phyloP scores from a whole-genome alignment of 2,329 filamentous ascomycete species.

The Rutstroemia sydowiana region DNA sequence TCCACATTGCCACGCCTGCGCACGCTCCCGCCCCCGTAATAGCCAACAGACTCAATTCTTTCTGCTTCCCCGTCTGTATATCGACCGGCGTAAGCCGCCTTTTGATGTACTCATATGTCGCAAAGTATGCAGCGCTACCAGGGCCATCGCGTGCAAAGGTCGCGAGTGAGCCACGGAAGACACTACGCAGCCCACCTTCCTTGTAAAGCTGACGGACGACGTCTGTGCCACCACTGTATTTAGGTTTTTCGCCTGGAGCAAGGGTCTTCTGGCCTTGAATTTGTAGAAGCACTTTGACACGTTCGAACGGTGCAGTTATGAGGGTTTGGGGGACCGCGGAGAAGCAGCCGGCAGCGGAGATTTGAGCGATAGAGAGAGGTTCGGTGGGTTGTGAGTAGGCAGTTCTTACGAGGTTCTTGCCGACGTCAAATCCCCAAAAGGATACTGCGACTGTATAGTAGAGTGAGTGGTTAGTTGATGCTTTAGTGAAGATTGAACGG shows the following conservation, averaged over 20 bases:
- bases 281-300: constrained; percentile 96
- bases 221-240: constrained; percentile 79
- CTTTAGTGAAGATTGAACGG: not conserved
- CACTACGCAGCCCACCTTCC: constrained; percentile 81
- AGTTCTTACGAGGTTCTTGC: constrained; percentile 75
- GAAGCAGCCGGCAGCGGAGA: constrained; percentile 92
- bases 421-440: constrained; percentile 88
- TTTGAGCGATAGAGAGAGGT: constrained; percentile 73
- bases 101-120: constrained; percentile 95
- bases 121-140: constrained; percentile 91
- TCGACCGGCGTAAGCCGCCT: constrained; percentile 77
- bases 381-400: constrained; percentile 46
- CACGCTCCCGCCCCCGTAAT: constrained; percentile 81
- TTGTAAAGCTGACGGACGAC: constrained; percentile 90
- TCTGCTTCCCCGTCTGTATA: constrained; percentile 60
- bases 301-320: constrained; percentile 98
- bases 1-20: constrained; percentile 98
- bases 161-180: constrained; percentile 86
- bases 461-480: constrained; percentile 4
- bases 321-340: constrained; percentile 94
- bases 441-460: constrained; percentile 56
- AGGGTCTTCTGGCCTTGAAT: constrained; percentile 88
- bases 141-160: constrained; percentile 92
- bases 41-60: constrained; percentile 70
- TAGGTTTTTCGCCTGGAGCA: constrained; percentile 82